phyloP scores from a whole-genome alignment of 257 asterid species.

The Haberlea rhodopensis region DNA sequence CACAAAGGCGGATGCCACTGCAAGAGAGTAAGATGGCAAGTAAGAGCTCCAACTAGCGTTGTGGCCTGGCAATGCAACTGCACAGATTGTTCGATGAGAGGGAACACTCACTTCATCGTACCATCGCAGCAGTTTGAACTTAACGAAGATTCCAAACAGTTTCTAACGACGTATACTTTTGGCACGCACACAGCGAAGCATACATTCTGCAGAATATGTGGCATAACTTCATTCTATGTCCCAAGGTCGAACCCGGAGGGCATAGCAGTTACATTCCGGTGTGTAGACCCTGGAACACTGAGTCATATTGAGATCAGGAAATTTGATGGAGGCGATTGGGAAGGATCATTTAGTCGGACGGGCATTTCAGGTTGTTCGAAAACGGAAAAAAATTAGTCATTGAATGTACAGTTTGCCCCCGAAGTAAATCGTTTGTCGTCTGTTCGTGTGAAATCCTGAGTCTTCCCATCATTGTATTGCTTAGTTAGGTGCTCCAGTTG shows the following conservation, averaged over 20 bases:
- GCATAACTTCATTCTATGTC: conserved; percentile 77
- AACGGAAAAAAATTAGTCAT: conserved; percentile 4
- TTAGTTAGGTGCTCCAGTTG: not conserved
- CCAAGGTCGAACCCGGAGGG: conserved; percentile 89
- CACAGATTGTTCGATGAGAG: conserved; percentile 80
- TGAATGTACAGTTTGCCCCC: not conserved
- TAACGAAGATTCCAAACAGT: conserved; percentile 56
- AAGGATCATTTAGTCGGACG: conserved; percentile 36
- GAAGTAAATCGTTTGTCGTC: not conserved
- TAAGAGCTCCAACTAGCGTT: conserved; percentile 52
- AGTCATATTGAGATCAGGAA: conserved; percentile 63
- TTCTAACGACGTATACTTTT: conserved; percentile 67
- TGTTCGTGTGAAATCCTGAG: not conserved
- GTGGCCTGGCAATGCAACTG: conserved; percentile 84
- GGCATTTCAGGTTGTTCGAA: conserved; percentile 56
- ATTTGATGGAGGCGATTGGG: conserved; percentile 76
- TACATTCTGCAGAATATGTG: conserved; percentile 81
- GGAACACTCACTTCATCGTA: conserved; percentile 67
- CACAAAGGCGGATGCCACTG: conserved; percentile 94
- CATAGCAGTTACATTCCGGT: conserved; percentile 47
- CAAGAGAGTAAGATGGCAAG: conserved; percentile 66
- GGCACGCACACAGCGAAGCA: conserved; percentile 86
- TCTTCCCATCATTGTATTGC: not conserved
- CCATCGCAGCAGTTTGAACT: conserved; percentile 68
- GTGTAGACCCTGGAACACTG: conserved; percentile 72